phyloP scores from a whole-genome alignment of 371 early-diverging fungal genomes.

The Mycotypha africana region DNA sequence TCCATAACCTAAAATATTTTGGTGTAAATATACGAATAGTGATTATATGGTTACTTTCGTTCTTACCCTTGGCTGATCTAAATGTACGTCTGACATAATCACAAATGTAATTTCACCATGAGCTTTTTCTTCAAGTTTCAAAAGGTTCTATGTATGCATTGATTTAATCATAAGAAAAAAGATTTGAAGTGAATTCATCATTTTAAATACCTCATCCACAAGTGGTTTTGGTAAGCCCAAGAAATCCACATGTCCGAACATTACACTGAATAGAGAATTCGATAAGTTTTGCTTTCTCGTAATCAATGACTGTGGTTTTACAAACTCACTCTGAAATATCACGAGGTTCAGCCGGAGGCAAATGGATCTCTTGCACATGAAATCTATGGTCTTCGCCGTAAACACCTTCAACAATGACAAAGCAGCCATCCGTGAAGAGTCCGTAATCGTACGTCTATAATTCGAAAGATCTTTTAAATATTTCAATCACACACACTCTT shows the following conservation, averaged over 20 bases:
- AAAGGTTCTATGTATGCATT: constrained; percentile 10
- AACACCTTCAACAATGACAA: constrained; percentile 79
- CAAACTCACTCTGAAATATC: constrained; percentile 49
- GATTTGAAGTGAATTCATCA: not conserved
- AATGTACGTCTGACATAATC: constrained; percentile 79
- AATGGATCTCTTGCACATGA: constrained; percentile 59
- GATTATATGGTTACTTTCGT: not conserved
- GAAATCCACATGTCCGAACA: constrained; percentile 56
- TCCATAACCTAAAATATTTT: constrained; percentile 31
- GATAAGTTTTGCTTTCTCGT: not conserved
- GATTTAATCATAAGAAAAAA: not conserved
- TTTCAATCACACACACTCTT: not conserved
- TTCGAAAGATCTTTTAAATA: not conserved
- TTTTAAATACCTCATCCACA: constrained; percentile 37
- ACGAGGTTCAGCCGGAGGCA: constrained; percentile 75
- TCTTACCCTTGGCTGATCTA: constrained; percentile 74
- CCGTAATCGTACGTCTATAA: constrained; percentile 54
- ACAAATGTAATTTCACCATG: constrained; percentile 65
- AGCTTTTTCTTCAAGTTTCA: constrained; percentile 39
- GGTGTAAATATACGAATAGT: not conserved
- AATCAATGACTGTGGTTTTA: no score
- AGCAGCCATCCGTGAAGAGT: constrained; percentile 75
- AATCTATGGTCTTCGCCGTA: constrained; percentile 70
- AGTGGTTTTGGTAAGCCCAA: constrained; percentile 45
- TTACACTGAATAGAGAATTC: constrained; percentile 13